Evolutionary conservation across 257 asterid genomes (phyloP).

Genomic region (Schizonepeta tenuifolia): DNA sequence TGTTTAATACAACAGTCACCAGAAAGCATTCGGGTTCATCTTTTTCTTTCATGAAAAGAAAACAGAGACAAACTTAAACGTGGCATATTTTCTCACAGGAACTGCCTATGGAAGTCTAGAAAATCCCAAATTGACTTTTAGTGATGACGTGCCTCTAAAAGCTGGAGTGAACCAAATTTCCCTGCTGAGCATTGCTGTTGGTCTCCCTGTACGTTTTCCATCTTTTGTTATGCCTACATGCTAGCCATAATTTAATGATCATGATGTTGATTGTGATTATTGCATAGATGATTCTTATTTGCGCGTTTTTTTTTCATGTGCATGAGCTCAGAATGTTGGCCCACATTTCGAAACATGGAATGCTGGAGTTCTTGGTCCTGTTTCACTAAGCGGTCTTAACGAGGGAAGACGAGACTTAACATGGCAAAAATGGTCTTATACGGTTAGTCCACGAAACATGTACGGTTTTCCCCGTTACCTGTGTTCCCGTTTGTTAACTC

Average conservation of each 20-base stretch:
- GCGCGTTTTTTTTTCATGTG: constrained; percentile 25
- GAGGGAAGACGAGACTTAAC: constrained; percentile 91
- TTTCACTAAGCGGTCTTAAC: constrained; percentile 85
- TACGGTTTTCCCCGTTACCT: constrained; percentile 2
- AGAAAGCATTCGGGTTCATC: background rate
- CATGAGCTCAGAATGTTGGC: constrained; percentile 73
- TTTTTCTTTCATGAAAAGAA: background rate
- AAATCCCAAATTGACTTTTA: constrained; percentile 81
- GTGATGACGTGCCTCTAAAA: constrained; percentile 69
- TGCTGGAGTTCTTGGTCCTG: constrained; percentile 98
- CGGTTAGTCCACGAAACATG: constrained; percentile 48
- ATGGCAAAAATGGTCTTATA: constrained; percentile 98
- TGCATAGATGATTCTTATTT: background rate
- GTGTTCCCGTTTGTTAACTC: constrained; percentile 4
- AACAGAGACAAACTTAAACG: constrained; percentile 2
- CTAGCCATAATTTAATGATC: background rate
- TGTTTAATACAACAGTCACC: constrained; percentile 1
- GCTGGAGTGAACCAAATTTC: constrained; percentile 90
- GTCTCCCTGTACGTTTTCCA: constrained; percentile 78
- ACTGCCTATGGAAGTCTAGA: constrained; percentile 90
- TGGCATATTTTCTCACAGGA: constrained; percentile 55
- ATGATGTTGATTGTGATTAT: background rate
- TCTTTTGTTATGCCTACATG: constrained; percentile 1
- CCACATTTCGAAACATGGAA: constrained; percentile 99
- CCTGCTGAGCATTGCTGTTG: constrained; percentile 95